These are phyloP conservation scores for Didymella glomerata DNA, from an alignment of 2,329 filamentous ascomycete genomes.

Conservation along the genomic window DNA sequence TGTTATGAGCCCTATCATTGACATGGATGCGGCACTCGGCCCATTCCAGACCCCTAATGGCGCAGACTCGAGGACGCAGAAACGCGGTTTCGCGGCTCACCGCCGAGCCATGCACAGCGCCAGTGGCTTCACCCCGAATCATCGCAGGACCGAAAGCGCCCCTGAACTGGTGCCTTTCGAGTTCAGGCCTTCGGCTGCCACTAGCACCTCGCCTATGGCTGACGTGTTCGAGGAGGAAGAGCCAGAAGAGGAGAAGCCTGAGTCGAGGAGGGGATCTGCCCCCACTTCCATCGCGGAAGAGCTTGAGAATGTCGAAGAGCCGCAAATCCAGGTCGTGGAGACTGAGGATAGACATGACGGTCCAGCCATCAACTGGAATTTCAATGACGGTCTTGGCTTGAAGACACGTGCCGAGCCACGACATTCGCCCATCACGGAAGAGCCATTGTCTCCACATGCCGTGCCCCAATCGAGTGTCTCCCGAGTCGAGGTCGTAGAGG, in stretches of 20 bases:
- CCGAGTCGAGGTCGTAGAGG: slow-evolving; percentile 56
- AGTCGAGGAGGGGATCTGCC: slow-evolving; percentile 20
- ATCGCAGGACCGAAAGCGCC: slow-evolving; percentile 80
- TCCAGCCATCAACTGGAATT: slow-evolving; percentile 55
- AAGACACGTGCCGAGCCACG: slow-evolving; percentile 30
- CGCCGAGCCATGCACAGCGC: slow-evolving; percentile 80
- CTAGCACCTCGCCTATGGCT: slow-evolving; percentile 77
- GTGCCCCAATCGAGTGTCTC: slow-evolving; percentile 34
- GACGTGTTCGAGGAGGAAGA: slow-evolving; percentile 90
- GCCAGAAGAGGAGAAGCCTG: slow-evolving; percentile 61
- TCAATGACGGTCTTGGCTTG: slow-evolving; percentile 52
- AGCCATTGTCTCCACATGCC: slow-evolving; percentile 41
- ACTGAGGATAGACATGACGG: slow-evolving; percentile 51
- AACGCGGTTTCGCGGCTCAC: slow-evolving; percentile 51
- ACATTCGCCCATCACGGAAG: slow-evolving; percentile 26
- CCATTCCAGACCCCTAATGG: slow-evolving; percentile 87
- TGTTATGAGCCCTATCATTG: slow-evolving; percentile 80
- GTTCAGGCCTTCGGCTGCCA: slow-evolving; percentile 55
- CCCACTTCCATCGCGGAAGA: slow-evolving; percentile 31
- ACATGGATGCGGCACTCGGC: slow-evolving; percentile 90
- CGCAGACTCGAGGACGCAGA: slow-evolving; percentile 65
- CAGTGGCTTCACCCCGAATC: slow-evolving; percentile 77
- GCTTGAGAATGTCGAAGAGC: slow-evolving; percentile 52
- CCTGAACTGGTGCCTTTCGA: slow-evolving; percentile 82
- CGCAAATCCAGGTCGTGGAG: slow-evolving; percentile 58